Conservation (phyloP, 352 stramenopile genomes). For the Phytopythium chamaehyphon region DNA sequence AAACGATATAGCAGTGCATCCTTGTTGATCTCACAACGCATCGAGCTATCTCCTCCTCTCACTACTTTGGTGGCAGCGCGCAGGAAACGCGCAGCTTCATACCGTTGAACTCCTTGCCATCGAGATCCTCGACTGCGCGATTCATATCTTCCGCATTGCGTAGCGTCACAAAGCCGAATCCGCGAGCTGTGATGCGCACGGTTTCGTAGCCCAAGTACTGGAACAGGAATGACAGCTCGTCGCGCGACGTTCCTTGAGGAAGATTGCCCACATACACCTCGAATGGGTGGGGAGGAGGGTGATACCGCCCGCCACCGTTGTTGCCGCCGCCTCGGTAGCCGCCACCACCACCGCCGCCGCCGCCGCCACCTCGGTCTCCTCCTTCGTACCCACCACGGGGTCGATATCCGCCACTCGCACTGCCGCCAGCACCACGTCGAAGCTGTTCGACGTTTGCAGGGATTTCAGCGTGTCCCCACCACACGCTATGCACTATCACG, state of each 20-base stretch:
- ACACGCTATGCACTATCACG: slow-evolving; percentile 75
- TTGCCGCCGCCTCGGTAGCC: slow-evolving; percentile 28
- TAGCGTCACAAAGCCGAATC: slow-evolving; percentile 81
- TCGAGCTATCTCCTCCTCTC: not conserved
- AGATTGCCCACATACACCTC: slow-evolving; percentile 84
- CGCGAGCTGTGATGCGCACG: slow-evolving; percentile 78
- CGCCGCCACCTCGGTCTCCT: slow-evolving; percentile 28
- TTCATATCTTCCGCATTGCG: slow-evolving; percentile 75
- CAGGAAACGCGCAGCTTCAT: slow-evolving; percentile 73
- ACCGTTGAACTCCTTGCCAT: slow-evolving; percentile 75
- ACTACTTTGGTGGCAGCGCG: slow-evolving; percentile 45
- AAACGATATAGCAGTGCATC: no score
- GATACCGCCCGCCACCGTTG: slow-evolving; percentile 35
- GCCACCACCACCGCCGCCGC: slow-evolving; percentile 29
- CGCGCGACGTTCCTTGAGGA: slow-evolving; percentile 71
- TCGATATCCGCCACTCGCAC: slow-evolving; percentile 28
- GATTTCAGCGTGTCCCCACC: slow-evolving; percentile 78
- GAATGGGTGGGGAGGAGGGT: slow-evolving; percentile 53
- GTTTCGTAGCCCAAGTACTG: slow-evolving; percentile 79
- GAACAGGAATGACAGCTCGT: slow-evolving; percentile 79
- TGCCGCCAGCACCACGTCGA: slow-evolving; percentile 24
- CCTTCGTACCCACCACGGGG: slow-evolving; percentile 23
- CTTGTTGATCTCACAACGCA: not conserved
- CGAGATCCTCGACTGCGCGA: slow-evolving; percentile 73
- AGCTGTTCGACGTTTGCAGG: slow-evolving; percentile 61